phyloP scores from a whole-genome alignment of 257 asterid genomes.

The Lithospermum erythrorhizon region DNA sequence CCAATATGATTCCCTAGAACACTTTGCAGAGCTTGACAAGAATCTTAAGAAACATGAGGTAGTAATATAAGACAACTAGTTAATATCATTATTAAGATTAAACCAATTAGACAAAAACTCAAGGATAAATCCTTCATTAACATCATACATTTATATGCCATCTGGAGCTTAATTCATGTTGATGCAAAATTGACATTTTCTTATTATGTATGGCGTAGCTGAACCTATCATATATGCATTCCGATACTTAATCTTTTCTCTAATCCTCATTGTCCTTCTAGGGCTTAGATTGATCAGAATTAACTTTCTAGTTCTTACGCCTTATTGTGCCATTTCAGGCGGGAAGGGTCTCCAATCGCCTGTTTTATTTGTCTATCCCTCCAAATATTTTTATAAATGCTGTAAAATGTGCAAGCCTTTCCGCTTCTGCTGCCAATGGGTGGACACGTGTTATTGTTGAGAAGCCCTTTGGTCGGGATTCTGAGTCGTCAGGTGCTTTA shows the following conservation, averaged over 20 bases:
- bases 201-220: neutral
- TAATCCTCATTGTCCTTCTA: no score
- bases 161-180: no score
- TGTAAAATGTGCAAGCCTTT: slow-evolving; percentile 80
- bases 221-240: neutral
- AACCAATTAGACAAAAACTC: neutral
- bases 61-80: neutral
- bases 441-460: slow-evolving; percentile 98
- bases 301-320: slow-evolving; percentile 1
- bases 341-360: slow-evolving; percentile 73
- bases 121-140: neutral
- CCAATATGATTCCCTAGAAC: slow-evolving; percentile 63
- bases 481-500: slow-evolving; percentile 91
- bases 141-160: neutral
- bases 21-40: slow-evolving; percentile 63
- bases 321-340: slow-evolving; percentile 31
- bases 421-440: slow-evolving; percentile 77
- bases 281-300: no score
- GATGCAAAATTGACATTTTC: neutral
- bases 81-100: neutral
- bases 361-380: slow-evolving; percentile 87
- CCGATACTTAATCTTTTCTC: no score
- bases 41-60: slow-evolving; percentile 91
- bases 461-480: slow-evolving; percentile 97
- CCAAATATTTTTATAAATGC: slow-evolving; percentile 88